Evolutionary conservation across 176 grass and related monocot species (phyloP).

Genomic region (Avena eriantha): DNA sequence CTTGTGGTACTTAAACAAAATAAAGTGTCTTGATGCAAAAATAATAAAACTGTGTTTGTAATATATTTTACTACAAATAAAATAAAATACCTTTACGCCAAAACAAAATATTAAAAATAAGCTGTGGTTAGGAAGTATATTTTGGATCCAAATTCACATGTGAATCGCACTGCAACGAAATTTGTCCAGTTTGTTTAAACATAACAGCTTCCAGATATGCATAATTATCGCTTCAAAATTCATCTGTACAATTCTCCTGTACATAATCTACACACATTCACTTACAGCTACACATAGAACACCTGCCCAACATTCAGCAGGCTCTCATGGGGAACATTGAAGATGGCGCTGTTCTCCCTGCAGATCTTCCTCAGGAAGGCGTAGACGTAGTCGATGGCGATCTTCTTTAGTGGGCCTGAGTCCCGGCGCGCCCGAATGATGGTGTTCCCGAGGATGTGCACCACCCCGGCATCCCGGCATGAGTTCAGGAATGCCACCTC

Average conservation of each 20-base stretch:
- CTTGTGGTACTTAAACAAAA: no score
- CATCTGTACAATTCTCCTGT: not conserved
- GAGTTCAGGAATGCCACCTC: constrained; percentile 72
- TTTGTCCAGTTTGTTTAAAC: not conserved
- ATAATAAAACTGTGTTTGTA: no score
- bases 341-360: constrained; percentile 79
- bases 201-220: not conserved
- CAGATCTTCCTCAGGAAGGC: constrained; percentile 77
- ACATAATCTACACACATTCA: not conserved
- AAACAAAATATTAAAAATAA: no score
- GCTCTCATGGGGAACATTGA: constrained; percentile 82
- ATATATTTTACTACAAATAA: no score
- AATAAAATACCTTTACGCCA: no score
- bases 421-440: constrained; percentile 67
- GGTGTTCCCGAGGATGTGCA: constrained; percentile 88
- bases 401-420: constrained; percentile 62
- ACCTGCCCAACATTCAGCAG: constrained; percentile 88
- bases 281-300: constrained; percentile 64
- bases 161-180: not conserved
- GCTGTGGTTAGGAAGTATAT: no score
- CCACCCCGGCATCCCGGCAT: constrained; percentile 71
- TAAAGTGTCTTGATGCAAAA: no score
- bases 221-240: not conserved
- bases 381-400: constrained; percentile 72
- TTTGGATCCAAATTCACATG: not conserved